Evolutionary conservation across 2,329 filamentous ascomycete species (phyloP), one percentile per base, ranked within the genome.

Genomic region (Plenodomus lindquistii): DNA sequence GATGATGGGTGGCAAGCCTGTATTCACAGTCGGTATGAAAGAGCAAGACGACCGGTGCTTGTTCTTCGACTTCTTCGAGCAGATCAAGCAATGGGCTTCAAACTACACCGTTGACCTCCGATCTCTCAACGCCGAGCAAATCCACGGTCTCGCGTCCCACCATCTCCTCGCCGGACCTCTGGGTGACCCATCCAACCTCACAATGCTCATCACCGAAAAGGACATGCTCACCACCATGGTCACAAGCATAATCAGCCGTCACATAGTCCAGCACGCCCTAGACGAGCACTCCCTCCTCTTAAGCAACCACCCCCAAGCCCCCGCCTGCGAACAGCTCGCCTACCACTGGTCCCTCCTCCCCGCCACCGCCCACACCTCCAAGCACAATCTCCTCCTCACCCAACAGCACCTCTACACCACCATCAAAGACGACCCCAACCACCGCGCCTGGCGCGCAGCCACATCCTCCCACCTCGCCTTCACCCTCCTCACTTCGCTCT

Each of bases 31-130:
- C n/a, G 57, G 55, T 3, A 60, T 63, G 27, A 31, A 31, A 31
- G 27, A 31, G 27, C 27, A 31, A 31, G 27, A 31, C 16, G 54
- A 55, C 22, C 57, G 57, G 18, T 50, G 51, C 24, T 46, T 63
- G 5, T 44, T 63, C n/a, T 50, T 40, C 31, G 60, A 63, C 41
- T 63, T 59, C 49, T 60, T 63, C 36, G 55, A 62, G 24, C 48
- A 54, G 10, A 57, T 63, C 36, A 51, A 49, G 17, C 47, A 37
- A 11, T 63, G 60, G 60, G 50, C 51, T 17, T 11, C 37, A 13
- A 22, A 20, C 11, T 43, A 59, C 35, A 50, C 44, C 7, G 40
- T 44, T 3, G 35, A 46, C 13, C 29, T 44, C 20, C 37, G n/a
- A 9, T 17, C 50, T 3, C 34, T 54, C 13, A 34, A 37, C 8